These are phyloP conservation scores for Leishmania amazonensis DNA, from an alignment of 208 protist genomes.

Conservation along the genomic window DNA sequence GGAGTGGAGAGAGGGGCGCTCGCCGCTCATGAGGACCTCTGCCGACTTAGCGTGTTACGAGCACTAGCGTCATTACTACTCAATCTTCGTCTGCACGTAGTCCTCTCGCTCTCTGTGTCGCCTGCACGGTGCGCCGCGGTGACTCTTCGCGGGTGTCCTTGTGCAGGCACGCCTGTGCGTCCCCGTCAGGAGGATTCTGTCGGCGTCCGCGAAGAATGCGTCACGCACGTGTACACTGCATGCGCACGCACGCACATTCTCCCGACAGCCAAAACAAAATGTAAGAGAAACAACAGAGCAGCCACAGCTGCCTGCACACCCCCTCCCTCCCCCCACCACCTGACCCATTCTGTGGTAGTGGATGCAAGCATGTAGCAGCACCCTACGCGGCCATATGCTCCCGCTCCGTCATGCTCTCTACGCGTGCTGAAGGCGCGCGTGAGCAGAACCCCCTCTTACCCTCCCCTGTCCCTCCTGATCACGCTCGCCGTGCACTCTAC, in stretches of 20 bases:
- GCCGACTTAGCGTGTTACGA: neutral
- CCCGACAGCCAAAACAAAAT: neutral
- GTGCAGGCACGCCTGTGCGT: neutral
- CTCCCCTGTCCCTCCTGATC: neutral
- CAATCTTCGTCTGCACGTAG: neutral
- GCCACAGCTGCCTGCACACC: neutral
- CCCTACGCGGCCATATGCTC: neutral
- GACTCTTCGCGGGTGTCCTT: neutral
- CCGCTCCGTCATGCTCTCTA: neutral
- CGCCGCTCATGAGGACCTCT: neutral
- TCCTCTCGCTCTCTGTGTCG: neutral
- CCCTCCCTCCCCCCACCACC: neutral
- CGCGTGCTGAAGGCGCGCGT: neutral
- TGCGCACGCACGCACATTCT: neutral
- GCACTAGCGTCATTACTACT: neutral
- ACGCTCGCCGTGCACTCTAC: neutral
- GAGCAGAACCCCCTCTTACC: neutral
- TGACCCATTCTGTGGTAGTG: neutral
- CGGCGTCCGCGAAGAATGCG: neutral
- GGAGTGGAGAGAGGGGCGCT: neutral
- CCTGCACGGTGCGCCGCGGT: neutral
- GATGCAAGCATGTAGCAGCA: neutral
- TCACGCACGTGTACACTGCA: neutral
- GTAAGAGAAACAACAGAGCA: neutral
- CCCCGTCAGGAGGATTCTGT: neutral